Percentiles rank a stretch among this genome's conserved stretches.
Evolutionary conservation across 305 asterid species (phyloP).

Genomic region (Petunia hybrid): DNA sequence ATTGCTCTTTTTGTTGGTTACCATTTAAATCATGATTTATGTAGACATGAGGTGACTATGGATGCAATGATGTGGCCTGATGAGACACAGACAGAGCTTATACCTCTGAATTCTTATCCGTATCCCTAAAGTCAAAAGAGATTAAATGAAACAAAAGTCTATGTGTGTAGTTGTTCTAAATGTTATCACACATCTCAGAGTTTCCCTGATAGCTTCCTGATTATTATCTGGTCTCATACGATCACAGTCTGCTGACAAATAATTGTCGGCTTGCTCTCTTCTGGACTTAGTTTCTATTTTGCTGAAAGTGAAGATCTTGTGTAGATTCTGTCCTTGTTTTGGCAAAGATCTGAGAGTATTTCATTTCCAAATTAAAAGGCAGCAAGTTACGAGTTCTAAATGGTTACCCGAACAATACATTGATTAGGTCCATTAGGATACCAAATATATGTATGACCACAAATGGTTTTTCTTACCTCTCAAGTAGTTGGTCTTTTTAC

Average conservation of each 20-base stretch:
- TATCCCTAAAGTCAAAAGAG: not conserved
- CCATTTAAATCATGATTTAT: not conserved
- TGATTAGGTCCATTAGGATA: not conserved
- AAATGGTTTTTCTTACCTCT: not conserved
- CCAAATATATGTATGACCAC: conserved; percentile 15
- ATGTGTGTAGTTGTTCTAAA: conserved; percentile 9
- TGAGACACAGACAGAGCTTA: not conserved
- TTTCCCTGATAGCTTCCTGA: conserved; percentile 7
- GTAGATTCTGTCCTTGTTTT: not conserved
- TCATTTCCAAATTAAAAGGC: not conserved
- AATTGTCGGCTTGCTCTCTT: not conserved
- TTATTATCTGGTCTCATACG: not conserved
- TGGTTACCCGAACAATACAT: not conserved
- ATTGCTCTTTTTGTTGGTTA: not conserved
- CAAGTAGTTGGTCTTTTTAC: not conserved
- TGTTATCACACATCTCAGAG: conserved; percentile 9
- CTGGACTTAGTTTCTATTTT: not conserved
- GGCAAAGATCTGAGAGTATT: not conserved
- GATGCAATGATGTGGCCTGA: not conserved
- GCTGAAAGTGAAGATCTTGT: not conserved
- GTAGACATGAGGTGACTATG: not conserved
- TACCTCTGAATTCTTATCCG: not conserved
- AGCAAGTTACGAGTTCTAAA: not conserved
- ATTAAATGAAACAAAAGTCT: conserved; percentile 21
- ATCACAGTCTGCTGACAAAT: not conserved